A percentile compares a stretch with the other conserved stretches of the same genome.
Conservation (phyloP, 2,329 filamentous ascomycete species). For the Cercospora sp. region DNA sequence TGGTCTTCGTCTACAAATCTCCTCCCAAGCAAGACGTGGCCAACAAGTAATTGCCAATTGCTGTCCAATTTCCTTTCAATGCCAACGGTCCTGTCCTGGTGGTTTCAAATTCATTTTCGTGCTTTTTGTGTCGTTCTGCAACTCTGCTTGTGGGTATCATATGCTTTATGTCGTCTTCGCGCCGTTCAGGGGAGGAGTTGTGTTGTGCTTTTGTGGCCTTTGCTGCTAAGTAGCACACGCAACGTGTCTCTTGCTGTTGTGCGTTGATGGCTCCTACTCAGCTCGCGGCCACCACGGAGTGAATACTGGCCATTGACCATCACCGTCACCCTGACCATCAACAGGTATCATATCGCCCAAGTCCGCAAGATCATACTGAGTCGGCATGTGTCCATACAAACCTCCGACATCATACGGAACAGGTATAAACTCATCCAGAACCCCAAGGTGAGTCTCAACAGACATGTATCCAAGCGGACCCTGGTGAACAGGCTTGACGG, state of each 20-base stretch:
- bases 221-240: neutral
- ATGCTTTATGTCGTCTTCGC: neutral
- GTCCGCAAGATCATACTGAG: neutral
- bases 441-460: neutral
- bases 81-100: neutral
- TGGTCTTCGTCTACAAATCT: neutral
- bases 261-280: neutral
- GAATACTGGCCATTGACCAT: neutral
- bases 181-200: neutral
- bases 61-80: neutral
- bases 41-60: neutral
- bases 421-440: neutral
- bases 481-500: neutral
- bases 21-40: neutral
- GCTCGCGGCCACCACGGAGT: neutral
- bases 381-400: neutral
- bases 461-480: neutral
- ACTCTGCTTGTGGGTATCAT: neutral
- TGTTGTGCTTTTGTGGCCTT: neutral
- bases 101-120: neutral
- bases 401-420: neutral
- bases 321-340: neutral
- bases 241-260: neutral
- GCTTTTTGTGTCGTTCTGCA: neutral
- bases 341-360: neutral